Conservation (phyloP, 768 basidiomycete species). For the Tephrocybe sp. region DNA sequence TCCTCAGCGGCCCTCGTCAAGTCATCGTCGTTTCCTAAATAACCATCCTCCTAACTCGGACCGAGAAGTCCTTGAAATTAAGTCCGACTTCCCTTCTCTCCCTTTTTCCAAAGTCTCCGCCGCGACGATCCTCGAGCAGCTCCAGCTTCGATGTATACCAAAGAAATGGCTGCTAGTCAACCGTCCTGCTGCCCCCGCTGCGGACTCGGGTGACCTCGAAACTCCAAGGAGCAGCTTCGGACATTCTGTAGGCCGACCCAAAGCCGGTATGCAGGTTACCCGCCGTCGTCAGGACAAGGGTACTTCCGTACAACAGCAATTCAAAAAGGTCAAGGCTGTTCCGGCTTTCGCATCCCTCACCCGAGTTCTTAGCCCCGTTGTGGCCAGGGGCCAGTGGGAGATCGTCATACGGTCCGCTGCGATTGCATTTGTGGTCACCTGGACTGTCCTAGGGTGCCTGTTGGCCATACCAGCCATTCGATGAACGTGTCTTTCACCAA, state of each 20-base stretch:
- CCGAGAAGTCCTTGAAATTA: slow-evolving; percentile 18
- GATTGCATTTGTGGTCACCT: slow-evolving; percentile 46
- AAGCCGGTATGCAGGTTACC: slow-evolving; percentile 1
- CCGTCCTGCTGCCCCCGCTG: not conserved
- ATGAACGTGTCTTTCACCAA: too few relatives aligned
- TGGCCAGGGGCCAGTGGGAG: slow-evolving; percentile 84
- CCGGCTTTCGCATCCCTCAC: slow-evolving; percentile 79
- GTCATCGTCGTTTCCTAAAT: slow-evolving; percentile 6
- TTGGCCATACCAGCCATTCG: slow-evolving; percentile 28
- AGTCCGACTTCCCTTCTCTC: slow-evolving; percentile 21
- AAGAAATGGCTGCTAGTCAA: slow-evolving; percentile 33
- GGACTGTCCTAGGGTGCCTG: slow-evolving; percentile 38
- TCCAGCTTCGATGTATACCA: slow-evolving; percentile 43
- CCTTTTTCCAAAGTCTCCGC: slow-evolving; percentile 23
- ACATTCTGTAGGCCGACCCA: slow-evolving; percentile 1
- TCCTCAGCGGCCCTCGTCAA: slow-evolving; percentile 29
- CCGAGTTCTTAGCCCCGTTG: slow-evolving; percentile 63
- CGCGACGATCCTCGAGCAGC: slow-evolving; percentile 35
- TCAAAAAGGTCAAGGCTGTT: slow-evolving; percentile 50
- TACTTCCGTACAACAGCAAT: slow-evolving; percentile 27
- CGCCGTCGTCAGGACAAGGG: slow-evolving; percentile 13
- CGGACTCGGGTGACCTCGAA: slow-evolving; percentile 3
- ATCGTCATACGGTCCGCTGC: slow-evolving; percentile 65
- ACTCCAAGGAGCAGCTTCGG: slow-evolving; percentile 22
- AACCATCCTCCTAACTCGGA: slow-evolving; percentile 1